Percentiles rank a stretch among this genome's conserved stretches.
These are phyloP conservation scores for Tausonia pullulans DNA, from an alignment of 1,284 basidiomycete genomes.

Conservation along the genomic window DNA sequence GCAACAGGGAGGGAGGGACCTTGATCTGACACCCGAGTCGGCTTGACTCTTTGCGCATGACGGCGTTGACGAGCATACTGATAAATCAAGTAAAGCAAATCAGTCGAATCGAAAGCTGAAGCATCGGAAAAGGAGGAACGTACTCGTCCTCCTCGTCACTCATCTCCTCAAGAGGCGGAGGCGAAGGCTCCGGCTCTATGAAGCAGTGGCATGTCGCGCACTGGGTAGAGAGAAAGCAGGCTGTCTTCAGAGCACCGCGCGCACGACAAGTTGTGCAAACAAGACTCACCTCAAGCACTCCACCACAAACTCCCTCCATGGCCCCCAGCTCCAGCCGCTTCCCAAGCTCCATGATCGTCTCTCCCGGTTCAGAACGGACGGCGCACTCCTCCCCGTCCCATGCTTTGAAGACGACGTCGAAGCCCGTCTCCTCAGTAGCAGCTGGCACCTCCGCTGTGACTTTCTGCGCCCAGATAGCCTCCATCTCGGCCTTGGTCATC, in stretches of 20 bases:
- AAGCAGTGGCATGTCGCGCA: constrained; percentile 37
- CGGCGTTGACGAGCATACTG: constrained; percentile 32
- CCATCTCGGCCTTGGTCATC: constrained; percentile 19
- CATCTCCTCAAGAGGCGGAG: constrained; percentile 25
- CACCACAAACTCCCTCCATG: constrained; percentile 35
- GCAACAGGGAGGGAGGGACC: constrained; percentile 16
- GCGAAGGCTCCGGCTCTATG: constrained; percentile 19
- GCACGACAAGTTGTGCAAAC: not conserved
- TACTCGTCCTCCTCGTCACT: constrained; percentile 32
- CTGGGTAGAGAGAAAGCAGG: constrained; percentile 20
- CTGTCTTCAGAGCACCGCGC: not conserved
- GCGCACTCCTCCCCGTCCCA: constrained; percentile 18
- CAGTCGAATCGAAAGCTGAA: not conserved
- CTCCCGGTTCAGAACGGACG: constrained; percentile 26
- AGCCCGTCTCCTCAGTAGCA: not conserved
- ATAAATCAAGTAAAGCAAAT: not conserved
- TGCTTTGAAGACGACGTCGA: constrained; percentile 7
- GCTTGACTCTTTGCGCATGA: constrained; percentile 28
- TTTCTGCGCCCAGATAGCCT: constrained; percentile 8
- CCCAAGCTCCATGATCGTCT: constrained; percentile 30
- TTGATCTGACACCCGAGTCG: constrained; percentile 35
- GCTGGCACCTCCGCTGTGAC: not conserved
- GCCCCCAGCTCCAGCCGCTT: constrained; percentile 30
- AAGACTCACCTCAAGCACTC: constrained; percentile 25
- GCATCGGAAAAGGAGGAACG: not conserved